Percentiles rank a stretch among this genome's conserved stretches.
Evolutionary conservation across 192 early-diverging fungal species (phyloP).

Genomic region (Backusella sp.): DNA sequence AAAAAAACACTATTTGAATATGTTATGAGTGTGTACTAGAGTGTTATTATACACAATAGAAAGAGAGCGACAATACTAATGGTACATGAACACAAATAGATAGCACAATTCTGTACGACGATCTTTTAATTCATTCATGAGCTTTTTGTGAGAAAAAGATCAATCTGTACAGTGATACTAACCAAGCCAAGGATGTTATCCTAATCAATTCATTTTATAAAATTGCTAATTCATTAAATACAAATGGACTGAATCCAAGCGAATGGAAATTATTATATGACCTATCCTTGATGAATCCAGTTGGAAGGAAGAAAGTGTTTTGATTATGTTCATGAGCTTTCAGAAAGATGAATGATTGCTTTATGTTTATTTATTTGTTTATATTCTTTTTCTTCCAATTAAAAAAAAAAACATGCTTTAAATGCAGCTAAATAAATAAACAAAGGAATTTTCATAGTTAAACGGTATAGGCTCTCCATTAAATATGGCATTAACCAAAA

Average conservation of each 20-base stretch:
- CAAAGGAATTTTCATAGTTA: too few relatives aligned
- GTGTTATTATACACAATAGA: not conserved
- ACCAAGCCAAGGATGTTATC: not conserved
- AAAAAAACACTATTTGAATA: not conserved
- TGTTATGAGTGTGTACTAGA: not conserved
- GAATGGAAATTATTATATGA: not conserved
- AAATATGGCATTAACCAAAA: too few relatives aligned
- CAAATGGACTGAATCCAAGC: not conserved
- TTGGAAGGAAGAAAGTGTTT: not conserved
- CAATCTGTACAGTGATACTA: not conserved
- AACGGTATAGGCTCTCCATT: too few relatives aligned
- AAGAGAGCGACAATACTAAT: not conserved
- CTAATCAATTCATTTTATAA: not conserved
- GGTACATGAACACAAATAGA: not conserved
- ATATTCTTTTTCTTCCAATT: not conserved
- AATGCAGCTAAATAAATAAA: not conserved
- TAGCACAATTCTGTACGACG: not conserved
- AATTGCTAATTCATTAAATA: not conserved
- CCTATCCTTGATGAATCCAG: not conserved
- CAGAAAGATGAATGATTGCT: too few relatives aligned
- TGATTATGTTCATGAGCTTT: not conserved
- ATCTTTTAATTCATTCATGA: not conserved
- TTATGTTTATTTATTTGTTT: not conserved
- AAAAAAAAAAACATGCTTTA: not conserved
- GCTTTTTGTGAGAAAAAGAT: not conserved